Evolutionary conservation across 2,329 filamentous ascomycete genomes (phyloP).

Genomic region (Epichloe festucae): DNA sequence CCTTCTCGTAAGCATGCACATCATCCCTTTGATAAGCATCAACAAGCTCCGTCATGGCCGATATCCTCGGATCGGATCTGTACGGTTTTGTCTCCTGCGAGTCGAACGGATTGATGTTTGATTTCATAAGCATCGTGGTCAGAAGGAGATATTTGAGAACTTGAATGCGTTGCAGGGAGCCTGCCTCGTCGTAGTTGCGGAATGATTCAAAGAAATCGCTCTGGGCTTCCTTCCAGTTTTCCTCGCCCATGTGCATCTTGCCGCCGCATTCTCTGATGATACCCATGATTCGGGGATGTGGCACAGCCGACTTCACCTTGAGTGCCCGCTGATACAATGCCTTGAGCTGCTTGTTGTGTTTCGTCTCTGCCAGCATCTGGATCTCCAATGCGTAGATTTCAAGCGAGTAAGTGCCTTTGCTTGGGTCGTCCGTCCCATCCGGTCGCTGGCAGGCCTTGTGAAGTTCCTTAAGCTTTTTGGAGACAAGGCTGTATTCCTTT

Average conservation of each 20-base stretch:
- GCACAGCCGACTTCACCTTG: slow-evolving; percentile 88
- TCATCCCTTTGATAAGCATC: slow-evolving; percentile 95
- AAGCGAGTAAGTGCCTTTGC: slow-evolving; percentile 89
- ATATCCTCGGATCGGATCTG: slow-evolving; percentile 86
- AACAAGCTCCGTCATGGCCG: slow-evolving; percentile 93
- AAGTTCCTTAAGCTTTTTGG: slow-evolving; percentile 74
- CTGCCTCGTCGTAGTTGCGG: slow-evolving; percentile 96
- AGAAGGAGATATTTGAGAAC: slow-evolving; percentile 94
- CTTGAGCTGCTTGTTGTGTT: slow-evolving; percentile 96
- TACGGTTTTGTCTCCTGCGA: slow-evolving; percentile 98
- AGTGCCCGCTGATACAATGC: slow-evolving; percentile 82
- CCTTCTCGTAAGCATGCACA: slow-evolving; percentile 79
- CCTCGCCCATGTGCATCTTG: slow-evolving; percentile 99
- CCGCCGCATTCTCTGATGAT: slow-evolving; percentile 97
- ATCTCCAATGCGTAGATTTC: slow-evolving; percentile 97
- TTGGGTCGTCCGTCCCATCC: slow-evolving; percentile 81
- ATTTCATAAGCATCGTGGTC: slow-evolving; percentile 97
- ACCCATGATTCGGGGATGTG: slow-evolving; percentile 97
- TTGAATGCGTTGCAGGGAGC: slow-evolving; percentile 89
- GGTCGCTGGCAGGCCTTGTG: slow-evolving; percentile 79
- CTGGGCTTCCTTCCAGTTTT: slow-evolving; percentile 96
- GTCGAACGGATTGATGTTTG: slow-evolving; percentile 96
- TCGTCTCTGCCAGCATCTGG: slow-evolving; percentile 94
- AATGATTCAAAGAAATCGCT: slow-evolving; percentile 98
- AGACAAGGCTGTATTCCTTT: slow-evolving; percentile 71